Evolutionary conservation across 352 stramenopile species (phyloP).

Genomic region (Phytophthora idaei): DNA sequence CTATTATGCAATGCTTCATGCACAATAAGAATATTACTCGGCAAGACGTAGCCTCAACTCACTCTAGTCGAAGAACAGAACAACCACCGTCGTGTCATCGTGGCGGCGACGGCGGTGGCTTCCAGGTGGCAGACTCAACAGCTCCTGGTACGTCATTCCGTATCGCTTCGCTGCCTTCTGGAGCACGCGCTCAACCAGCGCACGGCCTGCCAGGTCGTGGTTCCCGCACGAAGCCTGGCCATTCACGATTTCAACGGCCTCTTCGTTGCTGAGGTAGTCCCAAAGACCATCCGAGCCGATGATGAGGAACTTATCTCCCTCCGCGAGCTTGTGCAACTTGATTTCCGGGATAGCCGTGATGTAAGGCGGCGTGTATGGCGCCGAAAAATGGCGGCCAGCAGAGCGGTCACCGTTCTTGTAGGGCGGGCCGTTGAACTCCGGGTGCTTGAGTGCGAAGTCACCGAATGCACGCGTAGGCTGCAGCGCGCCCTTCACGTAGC

Average conservation of each 20-base stretch:
- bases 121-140: constrained; percentile 84
- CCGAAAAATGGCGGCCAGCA: constrained; percentile 85
- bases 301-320: constrained; percentile 96
- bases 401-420: constrained; percentile 85
- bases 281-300: constrained; percentile 97
- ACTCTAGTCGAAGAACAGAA: constrained; percentile 86
- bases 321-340: constrained; percentile 58
- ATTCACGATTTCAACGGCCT: constrained; percentile 93
- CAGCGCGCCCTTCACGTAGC: constrained; percentile 93
- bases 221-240: constrained; percentile 62
- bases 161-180: constrained; percentile 77
- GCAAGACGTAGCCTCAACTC: constrained; percentile 13
- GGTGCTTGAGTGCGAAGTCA: constrained; percentile 94
- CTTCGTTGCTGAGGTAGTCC: constrained; percentile 96
- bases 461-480: constrained; percentile 91
- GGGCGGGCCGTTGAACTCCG: constrained; percentile 91
- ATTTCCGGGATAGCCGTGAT: constrained; percentile 91
- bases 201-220: constrained; percentile 72
- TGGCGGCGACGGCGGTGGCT: constrained; percentile 86
- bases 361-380: constrained; percentile 93
- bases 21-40: constrained; percentile 16
- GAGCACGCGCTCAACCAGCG: constrained; percentile 82
- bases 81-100: constrained; percentile 93
- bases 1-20: constrained; percentile 13
- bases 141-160: constrained; percentile 81